Conservation (phyloP, 2,329 filamentous ascomycete species). For the Colletotrichum graminicola region DNA sequence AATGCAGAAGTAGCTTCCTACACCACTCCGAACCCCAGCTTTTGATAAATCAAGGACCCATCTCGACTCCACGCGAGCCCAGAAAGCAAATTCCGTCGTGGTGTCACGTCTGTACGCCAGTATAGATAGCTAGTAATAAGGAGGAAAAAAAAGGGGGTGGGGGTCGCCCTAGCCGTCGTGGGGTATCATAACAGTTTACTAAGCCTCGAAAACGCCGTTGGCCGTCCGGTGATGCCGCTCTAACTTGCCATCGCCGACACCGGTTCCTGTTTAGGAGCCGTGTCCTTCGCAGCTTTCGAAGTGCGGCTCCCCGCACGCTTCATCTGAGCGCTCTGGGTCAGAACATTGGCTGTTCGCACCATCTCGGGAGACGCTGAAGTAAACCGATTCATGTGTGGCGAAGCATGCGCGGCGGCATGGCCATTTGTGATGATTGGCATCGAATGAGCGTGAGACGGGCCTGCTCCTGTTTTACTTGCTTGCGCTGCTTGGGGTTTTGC, state of each 20-base stretch:
- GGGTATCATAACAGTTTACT: slow-evolving; percentile 43
- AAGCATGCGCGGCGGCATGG: slow-evolving; percentile 16
- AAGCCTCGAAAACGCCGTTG: slow-evolving; percentile 42
- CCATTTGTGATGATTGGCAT: slow-evolving; percentile 34
- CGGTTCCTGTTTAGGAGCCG: slow-evolving; percentile 41
- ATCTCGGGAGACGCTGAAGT: slow-evolving; percentile 41
- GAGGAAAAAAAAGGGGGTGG: slow-evolving; percentile 5
- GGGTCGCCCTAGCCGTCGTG: slow-evolving; percentile 38
- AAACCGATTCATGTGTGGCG: slow-evolving; percentile 30
- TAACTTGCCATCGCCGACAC: slow-evolving; percentile 41
- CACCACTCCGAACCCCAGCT: slow-evolving; percentile 18
- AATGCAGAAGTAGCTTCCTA: slow-evolving; percentile 27
- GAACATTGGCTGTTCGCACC: slow-evolving; percentile 39
- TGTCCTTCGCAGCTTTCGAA: slow-evolving; percentile 40
- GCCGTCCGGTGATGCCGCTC: slow-evolving; percentile 33
- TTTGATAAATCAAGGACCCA: slow-evolving; percentile 2
- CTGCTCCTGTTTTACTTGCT: slow-evolving; percentile 31
- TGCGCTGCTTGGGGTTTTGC: slow-evolving; percentile 33
- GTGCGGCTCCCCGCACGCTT: slow-evolving; percentile 41
- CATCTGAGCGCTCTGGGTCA: slow-evolving; percentile 40
- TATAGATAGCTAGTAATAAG: slow-evolving; percentile 4
- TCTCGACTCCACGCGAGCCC: slow-evolving; percentile 9
- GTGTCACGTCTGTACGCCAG: slow-evolving; percentile 1
- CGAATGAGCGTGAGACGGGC: slow-evolving; percentile 21
- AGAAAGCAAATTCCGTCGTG: slow-evolving; percentile 7